These are phyloP conservation scores for Trichophyton verrucosum DNA, from an alignment of 2,329 filamentous ascomycete genomes.

Conservation along the genomic window DNA sequence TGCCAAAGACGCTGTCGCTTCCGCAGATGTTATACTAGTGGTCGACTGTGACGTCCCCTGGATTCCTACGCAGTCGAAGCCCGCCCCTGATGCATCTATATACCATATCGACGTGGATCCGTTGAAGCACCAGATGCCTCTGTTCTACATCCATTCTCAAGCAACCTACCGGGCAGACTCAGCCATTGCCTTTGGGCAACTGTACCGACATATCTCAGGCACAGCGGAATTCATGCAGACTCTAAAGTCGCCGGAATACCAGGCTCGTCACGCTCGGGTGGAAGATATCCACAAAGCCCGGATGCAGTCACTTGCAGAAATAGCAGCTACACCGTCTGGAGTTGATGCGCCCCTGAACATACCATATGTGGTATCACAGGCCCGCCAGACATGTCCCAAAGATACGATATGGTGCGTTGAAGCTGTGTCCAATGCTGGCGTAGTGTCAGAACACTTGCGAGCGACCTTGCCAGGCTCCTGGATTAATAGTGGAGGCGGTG, in stretches of 20 bases:
- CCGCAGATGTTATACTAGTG: constrained; percentile 73
- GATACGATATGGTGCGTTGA: constrained; percentile 68
- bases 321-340: constrained; percentile 43
- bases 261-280: constrained; percentile 42
- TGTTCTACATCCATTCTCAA: constrained; percentile 57
- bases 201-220: constrained; percentile 48
- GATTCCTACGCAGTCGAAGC: constrained; percentile 66
- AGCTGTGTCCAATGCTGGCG: constrained; percentile 58
- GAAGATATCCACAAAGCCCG: constrained; percentile 47
- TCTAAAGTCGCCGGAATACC: constrained; percentile 31
- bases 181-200: constrained; percentile 53
- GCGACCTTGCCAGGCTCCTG: constrained; percentile 56
- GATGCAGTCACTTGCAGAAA: constrained; percentile 46
- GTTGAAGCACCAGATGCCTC: constrained; percentile 59
- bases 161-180: constrained; percentile 56
- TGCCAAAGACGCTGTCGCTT: constrained; percentile 61
- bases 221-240: constrained; percentile 34
- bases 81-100: constrained; percentile 44
- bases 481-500: constrained; percentile 72
- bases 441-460: constrained; percentile 60
- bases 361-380: constrained; percentile 43
- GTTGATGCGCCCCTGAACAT: constrained; percentile 51
- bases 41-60: constrained; percentile 86
- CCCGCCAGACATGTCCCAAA: constrained; percentile 45
- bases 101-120: constrained; percentile 56